phyloP scores from a whole-genome alignment of 2,329 filamentous ascomycete species.

The Lecanicillium sp. region DNA sequence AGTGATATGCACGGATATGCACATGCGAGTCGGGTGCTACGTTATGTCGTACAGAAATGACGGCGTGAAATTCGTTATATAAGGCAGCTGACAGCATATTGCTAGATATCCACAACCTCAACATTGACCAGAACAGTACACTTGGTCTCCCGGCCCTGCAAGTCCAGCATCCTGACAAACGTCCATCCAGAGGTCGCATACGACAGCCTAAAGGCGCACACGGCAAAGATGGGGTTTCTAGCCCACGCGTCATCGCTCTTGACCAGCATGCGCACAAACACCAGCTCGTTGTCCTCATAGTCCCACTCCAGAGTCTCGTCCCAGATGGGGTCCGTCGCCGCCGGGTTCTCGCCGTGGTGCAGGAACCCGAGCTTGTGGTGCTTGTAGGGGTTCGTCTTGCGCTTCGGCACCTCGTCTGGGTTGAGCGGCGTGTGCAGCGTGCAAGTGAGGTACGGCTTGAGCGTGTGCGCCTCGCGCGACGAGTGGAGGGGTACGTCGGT shows the following conservation, averaged over 20 bases:
- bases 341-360: conserved; percentile 50
- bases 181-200: conserved; percentile 52
- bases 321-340: conserved; percentile 55
- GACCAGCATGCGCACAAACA: conserved; percentile 56
- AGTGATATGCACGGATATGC: no score
- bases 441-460: conserved; percentile 60
- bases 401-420: conserved; percentile 43
- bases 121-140: conserved; percentile 56
- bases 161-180: conserved; percentile 57
- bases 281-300: conserved; percentile 58
- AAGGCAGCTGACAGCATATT: no score
- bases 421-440: conserved; percentile 52
- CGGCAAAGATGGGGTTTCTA: conserved; percentile 53
- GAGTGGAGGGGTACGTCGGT: conserved; percentile 50
- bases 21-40: no score
- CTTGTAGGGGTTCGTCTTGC: conserved; percentile 54
- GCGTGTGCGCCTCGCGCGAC: conserved; percentile 40
- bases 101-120: conserved; percentile 37
- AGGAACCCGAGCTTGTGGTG: conserved; percentile 50
- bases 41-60: no score
- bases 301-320: conserved; percentile 61
- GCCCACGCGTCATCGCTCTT: conserved; percentile 60
- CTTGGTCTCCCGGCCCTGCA: conserved; percentile 55
- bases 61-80: no score
- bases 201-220: conserved; percentile 50